phyloP scores from a whole-genome alignment of 441 rosid species.

The Populus hybrid region DNA sequence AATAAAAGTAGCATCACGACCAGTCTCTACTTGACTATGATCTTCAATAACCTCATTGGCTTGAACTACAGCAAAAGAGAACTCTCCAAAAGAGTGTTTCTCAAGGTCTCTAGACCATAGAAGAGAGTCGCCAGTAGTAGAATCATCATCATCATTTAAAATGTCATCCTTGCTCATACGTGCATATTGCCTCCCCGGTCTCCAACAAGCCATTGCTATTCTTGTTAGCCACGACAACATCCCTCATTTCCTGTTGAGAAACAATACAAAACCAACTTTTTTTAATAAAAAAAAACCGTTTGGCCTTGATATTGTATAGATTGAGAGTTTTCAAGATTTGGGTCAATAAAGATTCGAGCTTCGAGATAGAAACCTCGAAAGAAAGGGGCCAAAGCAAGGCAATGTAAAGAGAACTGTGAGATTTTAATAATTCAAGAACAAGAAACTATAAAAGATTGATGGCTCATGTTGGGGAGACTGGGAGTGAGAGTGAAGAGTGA shows the following conservation, averaged over 20 bases:
- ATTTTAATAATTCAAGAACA: not conserved
- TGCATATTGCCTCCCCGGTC: slow-evolving; percentile 62
- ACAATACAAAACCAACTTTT: slow-evolving; percentile 2
- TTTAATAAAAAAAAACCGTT: not conserved
- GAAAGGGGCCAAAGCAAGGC: slow-evolving; percentile 1
- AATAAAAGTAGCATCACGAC: slow-evolving; percentile 62
- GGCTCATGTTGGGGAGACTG: not conserved
- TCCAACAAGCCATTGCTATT: slow-evolving; percentile 64
- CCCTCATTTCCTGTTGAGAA: slow-evolving; percentile 69
- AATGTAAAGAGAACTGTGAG: not conserved
- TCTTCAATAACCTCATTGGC: slow-evolving; percentile 85
- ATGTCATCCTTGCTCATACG: slow-evolving; percentile 68
- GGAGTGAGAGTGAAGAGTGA: not conserved
- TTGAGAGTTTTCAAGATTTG: slow-evolving; percentile 2
- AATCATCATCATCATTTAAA: slow-evolving; percentile 29
- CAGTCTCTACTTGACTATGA: slow-evolving; percentile 81
- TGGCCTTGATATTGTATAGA: not conserved
- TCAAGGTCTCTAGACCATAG: slow-evolving; percentile 80
- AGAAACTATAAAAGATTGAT: slow-evolving; percentile 8
- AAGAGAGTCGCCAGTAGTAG: slow-evolving; percentile 43
- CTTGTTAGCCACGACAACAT: slow-evolving; percentile 74
- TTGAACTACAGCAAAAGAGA: slow-evolving; percentile 79
- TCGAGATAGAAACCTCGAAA: not conserved
- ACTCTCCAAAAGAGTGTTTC: slow-evolving; percentile 70
- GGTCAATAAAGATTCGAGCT: not conserved